A percentile compares a stretch with the other conserved stretches of the same genome.
phyloP scores from a whole-genome alignment of 805 yeast species.

The Wilhelminamyces savonicus region DNA sequence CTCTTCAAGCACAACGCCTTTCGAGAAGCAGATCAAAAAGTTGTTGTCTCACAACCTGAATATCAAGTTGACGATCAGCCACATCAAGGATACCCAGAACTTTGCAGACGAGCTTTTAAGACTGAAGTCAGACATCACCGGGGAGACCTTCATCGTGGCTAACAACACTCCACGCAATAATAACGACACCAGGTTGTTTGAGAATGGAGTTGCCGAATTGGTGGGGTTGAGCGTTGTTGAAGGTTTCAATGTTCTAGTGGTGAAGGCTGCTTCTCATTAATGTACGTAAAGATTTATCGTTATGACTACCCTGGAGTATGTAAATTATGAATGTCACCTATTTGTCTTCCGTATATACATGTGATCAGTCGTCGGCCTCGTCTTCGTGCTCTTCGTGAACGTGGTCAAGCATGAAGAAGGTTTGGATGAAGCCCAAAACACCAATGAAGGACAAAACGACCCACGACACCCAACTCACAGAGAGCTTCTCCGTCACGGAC shows the following conservation, averaged over 20 bases:
- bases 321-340: too few relatives aligned
- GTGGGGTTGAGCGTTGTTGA: conserved; percentile 15
- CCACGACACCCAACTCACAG: conserved; percentile 27
- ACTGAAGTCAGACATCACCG: conserved; percentile 5
- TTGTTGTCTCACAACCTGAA: conserved; percentile 5
- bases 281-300: too few relatives aligned
- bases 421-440: conserved; percentile 10
- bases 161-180: conserved; percentile 11
- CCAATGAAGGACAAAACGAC: conserved; percentile 19
- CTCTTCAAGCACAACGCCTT: conserved; percentile 4
- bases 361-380: too few relatives aligned
- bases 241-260: conserved; percentile 17
- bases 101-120: conserved; percentile 9
- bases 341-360: too few relatives aligned
- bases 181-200: conserved; percentile 7
- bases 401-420: conserved; percentile 16
- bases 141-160: conserved; percentile 19
- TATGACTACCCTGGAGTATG: too few relatives aligned
- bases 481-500: conserved; percentile 18
- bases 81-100: conserved; percentile 9
- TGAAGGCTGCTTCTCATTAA: conserved; percentile 4
- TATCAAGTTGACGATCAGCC: conserved; percentile 7
- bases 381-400: conserved; percentile 24
- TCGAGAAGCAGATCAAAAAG: conserved; percentile 9
- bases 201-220: conserved; percentile 15